Percentiles rank a stretch among this genome's conserved stretches.
These are phyloP conservation scores for Selaginella tamariscina DNA, from an alignment of 75 land plant genomes.

Conservation along the genomic window DNA sequence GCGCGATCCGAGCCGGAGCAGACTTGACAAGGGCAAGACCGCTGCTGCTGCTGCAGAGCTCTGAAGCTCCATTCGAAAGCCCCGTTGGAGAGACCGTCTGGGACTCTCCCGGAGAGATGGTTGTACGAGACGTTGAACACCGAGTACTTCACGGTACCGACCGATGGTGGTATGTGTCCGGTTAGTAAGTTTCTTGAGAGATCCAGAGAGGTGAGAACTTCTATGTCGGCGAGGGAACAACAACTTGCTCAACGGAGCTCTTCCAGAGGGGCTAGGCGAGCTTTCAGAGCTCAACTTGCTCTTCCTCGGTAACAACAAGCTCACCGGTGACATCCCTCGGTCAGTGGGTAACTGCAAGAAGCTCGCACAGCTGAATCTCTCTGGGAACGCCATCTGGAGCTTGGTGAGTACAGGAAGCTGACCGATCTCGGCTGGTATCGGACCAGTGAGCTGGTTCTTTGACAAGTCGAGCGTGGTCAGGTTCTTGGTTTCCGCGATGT, in stretches of 20 bases:
- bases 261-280: slow-evolving; percentile 30
- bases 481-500: background rate
- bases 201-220: slow-evolving; percentile 40
- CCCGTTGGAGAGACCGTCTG: background rate
- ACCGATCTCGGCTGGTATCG: background rate
- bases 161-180: slow-evolving; percentile 40
- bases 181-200: slow-evolving; percentile 37
- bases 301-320: too few relatives aligned
- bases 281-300: background rate
- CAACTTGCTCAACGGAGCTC: slow-evolving; percentile 42
- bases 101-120: background rate
- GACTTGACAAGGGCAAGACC: background rate
- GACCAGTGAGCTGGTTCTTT: background rate
- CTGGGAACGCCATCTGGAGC: background rate
- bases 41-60: slow-evolving; percentile 28
- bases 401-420: background rate
- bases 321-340: too few relatives aligned
- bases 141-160: slow-evolving; percentile 22
- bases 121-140: background rate
- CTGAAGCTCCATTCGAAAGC: slow-evolving; percentile 39
- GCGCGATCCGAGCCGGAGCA: background rate
- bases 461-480: background rate
- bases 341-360: too few relatives aligned
- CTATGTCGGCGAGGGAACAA: slow-evolving; percentile 42
- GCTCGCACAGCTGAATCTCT: background rate